Conservation (phyloP, 306 rosid species). For the Luffa aegyptiaca region DNA sequence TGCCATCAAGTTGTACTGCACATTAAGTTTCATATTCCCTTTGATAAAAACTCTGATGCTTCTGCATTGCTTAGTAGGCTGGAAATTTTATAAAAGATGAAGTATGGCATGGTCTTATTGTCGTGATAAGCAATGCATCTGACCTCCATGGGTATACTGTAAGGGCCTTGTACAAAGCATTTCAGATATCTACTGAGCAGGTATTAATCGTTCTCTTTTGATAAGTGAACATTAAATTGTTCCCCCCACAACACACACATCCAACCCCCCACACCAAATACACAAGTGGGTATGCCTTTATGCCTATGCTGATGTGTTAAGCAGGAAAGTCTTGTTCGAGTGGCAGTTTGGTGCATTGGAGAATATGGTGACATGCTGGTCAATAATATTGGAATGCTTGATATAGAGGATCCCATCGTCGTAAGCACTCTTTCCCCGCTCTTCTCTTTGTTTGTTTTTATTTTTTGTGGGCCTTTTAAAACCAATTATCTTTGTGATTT, state of each 20-base stretch:
- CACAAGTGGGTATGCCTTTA: background rate
- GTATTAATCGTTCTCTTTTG: slow-evolving; percentile 28
- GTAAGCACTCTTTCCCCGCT: slow-evolving; percentile 40
- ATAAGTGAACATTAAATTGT: slow-evolving; percentile 13
- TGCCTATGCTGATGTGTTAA: slow-evolving; percentile 14
- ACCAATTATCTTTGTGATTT: background rate
- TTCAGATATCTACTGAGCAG: slow-evolving; percentile 76
- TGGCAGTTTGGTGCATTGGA: slow-evolving; percentile 98
- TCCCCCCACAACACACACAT: background rate
- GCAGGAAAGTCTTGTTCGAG: slow-evolving; percentile 95
- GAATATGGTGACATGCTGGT: slow-evolving; percentile 91
- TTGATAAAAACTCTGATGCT: slow-evolving; percentile 38
- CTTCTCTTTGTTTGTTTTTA: background rate
- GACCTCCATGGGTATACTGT: slow-evolving; percentile 96
- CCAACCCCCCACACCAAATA: background rate
- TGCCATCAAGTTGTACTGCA: background rate
- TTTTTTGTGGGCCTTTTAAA: background rate
- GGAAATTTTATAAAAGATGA: slow-evolving; percentile 98
- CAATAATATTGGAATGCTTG: slow-evolving; percentile 74
- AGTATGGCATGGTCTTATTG: slow-evolving; percentile 84
- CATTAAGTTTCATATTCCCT: background rate
- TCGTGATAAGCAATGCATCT: slow-evolving; percentile 82
- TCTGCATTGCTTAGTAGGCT: slow-evolving; percentile 86
- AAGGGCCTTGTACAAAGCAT: slow-evolving; percentile 75
- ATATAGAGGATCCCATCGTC: slow-evolving; percentile 75